These are phyloP conservation scores for Dendrocalamus latiflorus DNA, from an alignment of 202 grass and related monocot genomes.

Conservation along the genomic window DNA sequence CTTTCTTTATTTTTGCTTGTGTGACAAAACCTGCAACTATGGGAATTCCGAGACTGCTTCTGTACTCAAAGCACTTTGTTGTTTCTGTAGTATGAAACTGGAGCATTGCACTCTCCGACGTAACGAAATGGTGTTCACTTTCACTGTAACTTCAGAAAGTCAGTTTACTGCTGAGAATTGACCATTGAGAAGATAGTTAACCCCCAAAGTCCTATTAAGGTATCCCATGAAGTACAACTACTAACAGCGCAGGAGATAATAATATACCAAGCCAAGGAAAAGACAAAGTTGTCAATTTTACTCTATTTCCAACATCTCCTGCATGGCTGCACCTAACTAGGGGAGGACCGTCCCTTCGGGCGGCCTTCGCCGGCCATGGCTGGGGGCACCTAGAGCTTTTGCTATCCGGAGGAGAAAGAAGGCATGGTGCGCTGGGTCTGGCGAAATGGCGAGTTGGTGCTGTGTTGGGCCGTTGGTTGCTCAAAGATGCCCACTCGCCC, in stretches of 20 bases:
- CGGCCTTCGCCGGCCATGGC: too few species aligned
- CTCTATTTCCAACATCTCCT: neutral
- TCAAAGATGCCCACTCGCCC: too few species aligned
- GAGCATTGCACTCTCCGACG: neutral
- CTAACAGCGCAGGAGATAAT: neutral
- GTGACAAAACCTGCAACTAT: neutral
- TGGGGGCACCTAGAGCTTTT: too few species aligned
- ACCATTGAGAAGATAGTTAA: neutral
- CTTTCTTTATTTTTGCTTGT: neutral
- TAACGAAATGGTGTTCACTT: neutral
- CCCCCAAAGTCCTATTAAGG: neutral
- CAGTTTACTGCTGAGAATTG: neutral
- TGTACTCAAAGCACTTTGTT: neutral
- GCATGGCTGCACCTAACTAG: neutral
- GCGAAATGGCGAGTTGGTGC: too few species aligned
- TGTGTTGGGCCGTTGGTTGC: too few species aligned
- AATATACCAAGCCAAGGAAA: neutral
- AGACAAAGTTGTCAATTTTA: conserved; percentile 10
- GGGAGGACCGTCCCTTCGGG: too few species aligned
- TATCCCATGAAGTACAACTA: neutral
- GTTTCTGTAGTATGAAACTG: neutral
- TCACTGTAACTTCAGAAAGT: neutral
- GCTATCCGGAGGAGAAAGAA: too few species aligned
- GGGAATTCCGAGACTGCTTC: neutral
- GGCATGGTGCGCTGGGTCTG: conserved; percentile 15